A percentile compares a stretch with the other conserved stretches of the same genome.
Conservation (phyloP, 2,329 filamentous ascomycete species). For the Colletotrichum eremochloae region DNA sequence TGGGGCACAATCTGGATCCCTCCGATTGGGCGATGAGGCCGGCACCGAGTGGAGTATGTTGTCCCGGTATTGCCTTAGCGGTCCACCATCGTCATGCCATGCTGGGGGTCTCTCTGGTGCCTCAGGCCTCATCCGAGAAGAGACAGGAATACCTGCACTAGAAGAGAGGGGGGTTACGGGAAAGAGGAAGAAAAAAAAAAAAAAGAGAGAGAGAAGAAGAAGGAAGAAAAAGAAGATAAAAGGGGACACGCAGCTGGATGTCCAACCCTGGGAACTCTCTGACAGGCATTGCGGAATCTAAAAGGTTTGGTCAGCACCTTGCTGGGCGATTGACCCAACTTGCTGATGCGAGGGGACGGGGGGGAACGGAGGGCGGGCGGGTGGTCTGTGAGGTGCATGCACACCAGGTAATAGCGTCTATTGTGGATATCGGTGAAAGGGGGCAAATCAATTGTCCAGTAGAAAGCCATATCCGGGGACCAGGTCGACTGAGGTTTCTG, state of each 20-base stretch:
- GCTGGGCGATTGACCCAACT: conserved; percentile 30
- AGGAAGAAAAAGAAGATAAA: conserved; percentile 7
- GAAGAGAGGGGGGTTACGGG: conserved; percentile 1
- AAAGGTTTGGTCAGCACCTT: conserved; percentile 37
- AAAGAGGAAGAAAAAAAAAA: conserved; percentile 14
- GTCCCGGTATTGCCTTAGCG: conserved; percentile 29
- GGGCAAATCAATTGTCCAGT: conserved; percentile 37
- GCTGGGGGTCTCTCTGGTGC: conserved; percentile 6
- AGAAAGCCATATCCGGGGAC: conserved; percentile 14
- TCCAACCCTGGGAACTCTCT: conserved; percentile 25
- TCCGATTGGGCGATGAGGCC: conserved; percentile 33
- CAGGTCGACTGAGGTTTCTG: conserved; percentile 11
- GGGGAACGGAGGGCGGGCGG: conserved; percentile 18
- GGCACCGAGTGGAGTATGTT: conserved; percentile 32
- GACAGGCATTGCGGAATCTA: conserved; percentile 34
- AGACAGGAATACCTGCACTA: background rate
- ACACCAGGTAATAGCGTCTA: conserved; percentile 26
- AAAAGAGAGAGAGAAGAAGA: background rate
- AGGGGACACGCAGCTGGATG: background rate
- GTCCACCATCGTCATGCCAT: conserved; percentile 34
- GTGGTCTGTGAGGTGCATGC: conserved; percentile 42
- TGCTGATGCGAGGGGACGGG: conserved; percentile 20
- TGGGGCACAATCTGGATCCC: conserved; percentile 23
- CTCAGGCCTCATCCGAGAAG: conserved; percentile 4
- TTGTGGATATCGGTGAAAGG: conserved; percentile 33